Percentiles rank a stretch among this genome's conserved stretches.
Conservation (phyloP, 192 early-diverging fungal species). For the Coemansia sp. region DNA sequence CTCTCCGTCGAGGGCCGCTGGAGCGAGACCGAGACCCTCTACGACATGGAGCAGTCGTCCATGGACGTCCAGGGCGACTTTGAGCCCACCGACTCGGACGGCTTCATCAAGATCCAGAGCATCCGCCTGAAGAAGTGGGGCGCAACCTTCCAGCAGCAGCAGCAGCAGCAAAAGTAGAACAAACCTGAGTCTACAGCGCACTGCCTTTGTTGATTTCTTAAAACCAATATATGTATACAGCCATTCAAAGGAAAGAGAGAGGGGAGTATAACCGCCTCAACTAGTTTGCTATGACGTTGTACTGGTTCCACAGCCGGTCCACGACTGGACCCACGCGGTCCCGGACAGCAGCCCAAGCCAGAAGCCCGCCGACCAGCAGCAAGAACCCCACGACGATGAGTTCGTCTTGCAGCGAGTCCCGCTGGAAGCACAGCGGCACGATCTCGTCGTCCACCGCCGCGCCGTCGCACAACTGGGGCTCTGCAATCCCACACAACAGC, state of each 20-base stretch:
- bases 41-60: conserved; percentile 93
- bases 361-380: conserved; percentile 37
- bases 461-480: conserved; percentile 55
- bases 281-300: conserved; percentile 12
- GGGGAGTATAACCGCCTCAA: too few species aligned
- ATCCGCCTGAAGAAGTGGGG: conserved; percentile 94
- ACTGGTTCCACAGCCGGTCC: conserved; percentile 38
- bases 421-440: conserved; percentile 54
- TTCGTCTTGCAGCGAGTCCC: conserved; percentile 56
- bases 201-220: too few species aligned
- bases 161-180: conserved; percentile 22
- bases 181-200: not conserved
- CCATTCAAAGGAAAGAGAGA: too few species aligned
- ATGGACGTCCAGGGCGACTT: conserved; percentile 96
- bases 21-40: conserved; percentile 82
- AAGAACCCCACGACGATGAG: conserved; percentile 49
- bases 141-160: conserved; percentile 29
- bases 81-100: conserved; percentile 90
- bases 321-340: conserved; percentile 28
- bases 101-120: conserved; percentile 97
- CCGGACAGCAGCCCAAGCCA: conserved; percentile 46
- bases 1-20: conserved; percentile 87
- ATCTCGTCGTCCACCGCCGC: conserved; percentile 55
- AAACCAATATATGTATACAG: conserved; percentile 1
- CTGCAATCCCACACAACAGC: conserved; percentile 42